Base-by-base conservation (phyloP, 2,329 filamentous ascomycete genomes). In the Xylariaceae sp. region DNA sequence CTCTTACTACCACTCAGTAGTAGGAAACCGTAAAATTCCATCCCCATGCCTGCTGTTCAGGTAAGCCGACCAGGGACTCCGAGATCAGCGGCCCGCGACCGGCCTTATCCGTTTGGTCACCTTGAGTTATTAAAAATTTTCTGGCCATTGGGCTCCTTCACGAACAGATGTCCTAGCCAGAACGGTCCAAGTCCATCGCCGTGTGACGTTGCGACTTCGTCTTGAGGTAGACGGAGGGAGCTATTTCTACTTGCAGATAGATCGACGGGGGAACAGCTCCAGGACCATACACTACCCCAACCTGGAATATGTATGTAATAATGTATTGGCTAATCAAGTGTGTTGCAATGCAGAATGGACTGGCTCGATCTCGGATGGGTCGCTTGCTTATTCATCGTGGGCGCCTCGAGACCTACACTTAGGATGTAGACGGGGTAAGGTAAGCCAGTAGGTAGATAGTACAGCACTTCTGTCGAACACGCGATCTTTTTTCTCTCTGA, bases 361-460 rank as follows among this genome's bases (percentile, higher is more conserved):
- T 34, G 51, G 49, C 51, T 49, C 44, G 54, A 54, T 53, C 48
- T 53, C 57, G 47, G 40, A 51, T 57, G 34, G 47, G 27, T 53
- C 46, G 40, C 54, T 53, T 45, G 39, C 44, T 30, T 58, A 12
- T 35, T 19, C 41, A 48, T 44, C 47, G 49, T 51, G 1, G 19
- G 46, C 42, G 9, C 51, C 52, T 48, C 49, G 48, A 34, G 50
- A 44, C 40, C 51, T 40, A 34, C 37, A 29, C 50, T 19, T 37
- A 37, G 47, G 54, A 52, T 41, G 51, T 48, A 52, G 42, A 48
- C 52, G 42, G 47, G 53, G 53, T 43, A 52, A 45, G 32, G 40
- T 41, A 45, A 52, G 56, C 56, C 37, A 19, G 19, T 19, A 19
- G 19, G 19, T 19, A 19, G 19, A 19, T 19, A 19, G 51, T 54